phyloP scores from a whole-genome alignment of 83 land plant genomes.

The Diphasiastrum complanatum region DNA sequence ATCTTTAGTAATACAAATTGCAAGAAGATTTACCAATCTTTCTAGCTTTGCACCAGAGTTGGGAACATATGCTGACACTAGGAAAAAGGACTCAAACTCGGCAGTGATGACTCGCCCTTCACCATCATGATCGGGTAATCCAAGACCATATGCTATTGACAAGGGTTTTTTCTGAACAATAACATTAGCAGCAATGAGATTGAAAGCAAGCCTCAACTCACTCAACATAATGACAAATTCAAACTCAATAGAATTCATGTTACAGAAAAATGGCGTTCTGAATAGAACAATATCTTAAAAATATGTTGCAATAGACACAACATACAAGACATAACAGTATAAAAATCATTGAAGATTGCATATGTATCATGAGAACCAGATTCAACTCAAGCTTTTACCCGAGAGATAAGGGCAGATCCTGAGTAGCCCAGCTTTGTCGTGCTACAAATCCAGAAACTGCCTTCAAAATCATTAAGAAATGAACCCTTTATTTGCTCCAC shows the following conservation, averaged over 20 bases:
- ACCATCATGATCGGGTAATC: constrained; percentile 73
- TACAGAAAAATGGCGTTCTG: too few species aligned
- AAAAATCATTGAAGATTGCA: neutral
- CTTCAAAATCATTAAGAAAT: constrained; percentile 52
- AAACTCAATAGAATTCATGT: too few species aligned
- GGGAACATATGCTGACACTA: constrained; percentile 69
- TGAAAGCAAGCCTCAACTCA: too few species aligned
- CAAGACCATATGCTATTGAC: constrained; percentile 78
- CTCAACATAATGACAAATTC: too few species aligned
- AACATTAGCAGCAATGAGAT: constrained; percentile 3
- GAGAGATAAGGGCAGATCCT: constrained; percentile 86
- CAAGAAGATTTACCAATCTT: constrained; percentile 54
- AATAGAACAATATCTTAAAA: too few species aligned
- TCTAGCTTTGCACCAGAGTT: constrained; percentile 85
- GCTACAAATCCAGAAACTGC: constrained; percentile 87
- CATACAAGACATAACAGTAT: neutral
- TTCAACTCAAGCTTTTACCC: constrained; percentile 39
- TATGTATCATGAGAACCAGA: too few species aligned
- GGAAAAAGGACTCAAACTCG: constrained; percentile 65
- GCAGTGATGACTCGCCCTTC: constrained; percentile 89
- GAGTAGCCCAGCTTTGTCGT: constrained; percentile 85
- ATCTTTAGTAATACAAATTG: too few species aligned
- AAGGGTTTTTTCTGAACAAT: constrained; percentile 68
- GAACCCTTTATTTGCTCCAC: constrained; percentile 45
- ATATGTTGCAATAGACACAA: neutral